phyloP scores from a whole-genome alignment of 352 stramenopile species.

The Pythium monospermum region DNA sequence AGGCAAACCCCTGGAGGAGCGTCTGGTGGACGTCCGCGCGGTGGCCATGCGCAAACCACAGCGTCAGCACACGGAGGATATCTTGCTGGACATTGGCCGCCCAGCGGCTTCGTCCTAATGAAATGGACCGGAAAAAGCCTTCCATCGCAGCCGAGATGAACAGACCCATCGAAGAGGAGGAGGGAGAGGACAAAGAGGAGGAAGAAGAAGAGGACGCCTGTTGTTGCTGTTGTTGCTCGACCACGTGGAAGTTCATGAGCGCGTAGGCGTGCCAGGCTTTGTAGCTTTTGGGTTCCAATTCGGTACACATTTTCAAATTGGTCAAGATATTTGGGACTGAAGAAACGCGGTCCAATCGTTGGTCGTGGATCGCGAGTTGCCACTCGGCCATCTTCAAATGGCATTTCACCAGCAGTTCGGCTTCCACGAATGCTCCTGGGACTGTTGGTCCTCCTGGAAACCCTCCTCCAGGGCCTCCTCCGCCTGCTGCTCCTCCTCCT shows the following conservation, averaged over 20 bases:
- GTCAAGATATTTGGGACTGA: no score
- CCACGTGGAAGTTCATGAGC: conserved; percentile 94
- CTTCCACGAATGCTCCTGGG: no score
- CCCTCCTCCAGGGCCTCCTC: no score
- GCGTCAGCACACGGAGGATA: conserved; percentile 97
- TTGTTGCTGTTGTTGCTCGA: no score
- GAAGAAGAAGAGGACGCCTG: no score
- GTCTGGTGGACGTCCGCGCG: conserved; percentile 82
- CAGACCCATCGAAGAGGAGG: conserved; percentile 31
- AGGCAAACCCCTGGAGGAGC: conserved; percentile 85
- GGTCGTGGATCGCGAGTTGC: conserved; percentile 74
- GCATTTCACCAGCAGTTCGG: conserved; percentile 74
- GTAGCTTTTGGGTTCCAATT: conserved; percentile 90
- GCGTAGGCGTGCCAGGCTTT: conserved; percentile 98
- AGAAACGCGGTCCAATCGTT: conserved; percentile 70
- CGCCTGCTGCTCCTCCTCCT: no score
- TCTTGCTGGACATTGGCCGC: conserved; percentile 95
- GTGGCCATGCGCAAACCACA: conserved; percentile 98
- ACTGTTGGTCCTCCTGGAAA: no score
- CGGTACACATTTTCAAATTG: conserved; percentile 76
- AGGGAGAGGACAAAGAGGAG: no score
- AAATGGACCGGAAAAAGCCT: conserved; percentile 97
- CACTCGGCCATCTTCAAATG: conserved; percentile 84
- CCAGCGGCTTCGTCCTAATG: conserved; percentile 85
- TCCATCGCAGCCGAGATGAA: conserved; percentile 93